Base-by-base conservation (phyloP, 441 rosid genomes). In the Dalechampia spathulata region DNA sequence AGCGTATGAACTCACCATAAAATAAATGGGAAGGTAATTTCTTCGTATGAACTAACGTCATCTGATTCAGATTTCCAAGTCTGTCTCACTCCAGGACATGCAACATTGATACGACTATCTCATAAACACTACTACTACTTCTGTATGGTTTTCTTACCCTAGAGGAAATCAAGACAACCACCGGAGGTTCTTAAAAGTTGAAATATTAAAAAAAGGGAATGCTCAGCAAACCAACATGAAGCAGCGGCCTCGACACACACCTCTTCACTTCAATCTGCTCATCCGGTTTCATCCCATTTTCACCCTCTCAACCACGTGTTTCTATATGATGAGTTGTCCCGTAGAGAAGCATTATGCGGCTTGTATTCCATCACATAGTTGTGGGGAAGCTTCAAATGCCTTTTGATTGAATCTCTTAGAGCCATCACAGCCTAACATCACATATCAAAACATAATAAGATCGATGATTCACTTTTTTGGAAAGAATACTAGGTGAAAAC, bases 291-390 rank as follows among this genome's bases (percentile, higher is more conserved):
- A 28, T 47, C 34, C 7, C 44, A 44, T 8, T 30, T 61, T 70
- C 77, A 93, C 47, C 99, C 96, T 76, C 95, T 82, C 84, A 93
- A 74, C 99, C 96, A 90, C 22, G 97, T 81, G 78, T 93, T 93
- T 44, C 97, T 73, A 59, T 90, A 90, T n/a, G 97, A 93, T 0
- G 99, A 90, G 64, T 83, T 83, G 75, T 93, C 97, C 0, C 88
- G 91, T 25, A 90, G 76, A 47, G 95, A 93, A 55, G 95, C 94
- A 70, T 90, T 88, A 2, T 87, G 99, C 60, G 94, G 84, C 79
- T 93, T 90, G 90, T 87, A 90, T 58, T 90, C 99, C 97, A 90
- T 90, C 3, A 90, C 87, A 65, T 87, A 93, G 57, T 80, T 62
- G 63, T 85, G 85, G 51, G 96, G 97, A 64, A 93, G 83, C 80